Percentiles rank a stretch among this genome's conserved stretches.
Evolutionary conservation across 768 basidiomycete genomes (phyloP).

Genomic region (Gymnopilus junonius): DNA sequence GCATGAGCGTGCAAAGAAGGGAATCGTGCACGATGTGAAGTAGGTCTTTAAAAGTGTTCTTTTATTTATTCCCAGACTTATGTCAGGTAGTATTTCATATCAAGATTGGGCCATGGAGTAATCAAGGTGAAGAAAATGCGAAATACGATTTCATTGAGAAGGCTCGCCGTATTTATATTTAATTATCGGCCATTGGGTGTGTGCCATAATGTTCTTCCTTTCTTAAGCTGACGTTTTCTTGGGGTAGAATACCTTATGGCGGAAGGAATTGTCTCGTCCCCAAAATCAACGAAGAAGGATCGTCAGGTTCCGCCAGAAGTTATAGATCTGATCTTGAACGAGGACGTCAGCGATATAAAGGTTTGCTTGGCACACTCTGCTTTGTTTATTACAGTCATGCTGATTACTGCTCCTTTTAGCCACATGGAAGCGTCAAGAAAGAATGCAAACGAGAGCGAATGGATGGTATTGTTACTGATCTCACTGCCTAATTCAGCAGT

Average conservation of each 20-base stretch:
- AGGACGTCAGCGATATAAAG: too few relatives aligned
- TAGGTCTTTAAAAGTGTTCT: slow-evolving; percentile 8
- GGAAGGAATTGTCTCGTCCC: neutral
- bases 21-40: slow-evolving; percentile 29
- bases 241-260: neutral
- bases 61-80: neutral
- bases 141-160: neutral
- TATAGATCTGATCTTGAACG: neutral
- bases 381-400: too few relatives aligned
- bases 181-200: neutral
- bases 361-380: too few relatives aligned
- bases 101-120: neutral
- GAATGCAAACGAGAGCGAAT: too few relatives aligned
- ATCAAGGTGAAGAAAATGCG: neutral
- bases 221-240: neutral
- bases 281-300: neutral
- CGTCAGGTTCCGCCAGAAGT: neutral
- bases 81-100: too few relatives aligned
- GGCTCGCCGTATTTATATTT: neutral
- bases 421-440: too few relatives aligned
- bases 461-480: too few relatives aligned
- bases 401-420: too few relatives aligned
- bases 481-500: too few relatives aligned
- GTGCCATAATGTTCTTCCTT: neutral
- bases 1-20: slow-evolving; percentile 32